These are phyloP conservation scores for Erythrobasidium hasegawianum DNA, from an alignment of 1,284 basidiomycete genomes.

Conservation along the genomic window DNA sequence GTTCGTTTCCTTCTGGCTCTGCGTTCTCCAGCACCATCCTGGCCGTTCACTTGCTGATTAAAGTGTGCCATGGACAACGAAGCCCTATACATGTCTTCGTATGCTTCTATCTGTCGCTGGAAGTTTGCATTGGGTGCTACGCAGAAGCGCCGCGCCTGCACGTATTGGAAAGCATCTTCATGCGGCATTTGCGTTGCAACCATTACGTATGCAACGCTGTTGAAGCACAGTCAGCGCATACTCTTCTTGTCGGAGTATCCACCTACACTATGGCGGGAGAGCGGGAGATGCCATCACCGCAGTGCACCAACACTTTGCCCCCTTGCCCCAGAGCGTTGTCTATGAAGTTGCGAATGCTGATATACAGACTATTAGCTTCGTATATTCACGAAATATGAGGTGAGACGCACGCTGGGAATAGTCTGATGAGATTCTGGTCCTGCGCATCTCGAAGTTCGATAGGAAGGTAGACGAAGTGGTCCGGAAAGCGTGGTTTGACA, in stretches of 20 bases:
- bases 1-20: neutral
- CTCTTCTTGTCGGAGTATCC: no score
- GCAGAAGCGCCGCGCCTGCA: slow-evolving; percentile 46
- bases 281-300: slow-evolving; percentile 46
- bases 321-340: slow-evolving; percentile 36
- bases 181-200: slow-evolving; percentile 37
- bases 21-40: neutral
- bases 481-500: slow-evolving; percentile 77
- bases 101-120: slow-evolving; percentile 43
- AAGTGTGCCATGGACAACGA: slow-evolving; percentile 10
- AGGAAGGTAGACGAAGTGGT: slow-evolving; percentile 71
- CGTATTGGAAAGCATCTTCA: slow-evolving; percentile 44
- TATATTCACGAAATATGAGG: no score
- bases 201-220: slow-evolving; percentile 47
- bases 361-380: no score
- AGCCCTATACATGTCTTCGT: slow-evolving; percentile 33
- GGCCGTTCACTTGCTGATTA: neutral
- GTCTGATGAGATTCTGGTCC: slow-evolving; percentile 47
- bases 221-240: no score
- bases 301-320: slow-evolving; percentile 43
- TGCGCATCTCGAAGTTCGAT: slow-evolving; percentile 85
- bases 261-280: slow-evolving; percentile 46
- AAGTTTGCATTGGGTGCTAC: slow-evolving; percentile 45
- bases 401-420: slow-evolving; percentile 46
- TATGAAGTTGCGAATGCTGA: slow-evolving; percentile 42